Evolutionary conservation across 2,329 filamentous ascomycete species (phyloP).

Genomic region (Sarocladium brachiariae): DNA sequence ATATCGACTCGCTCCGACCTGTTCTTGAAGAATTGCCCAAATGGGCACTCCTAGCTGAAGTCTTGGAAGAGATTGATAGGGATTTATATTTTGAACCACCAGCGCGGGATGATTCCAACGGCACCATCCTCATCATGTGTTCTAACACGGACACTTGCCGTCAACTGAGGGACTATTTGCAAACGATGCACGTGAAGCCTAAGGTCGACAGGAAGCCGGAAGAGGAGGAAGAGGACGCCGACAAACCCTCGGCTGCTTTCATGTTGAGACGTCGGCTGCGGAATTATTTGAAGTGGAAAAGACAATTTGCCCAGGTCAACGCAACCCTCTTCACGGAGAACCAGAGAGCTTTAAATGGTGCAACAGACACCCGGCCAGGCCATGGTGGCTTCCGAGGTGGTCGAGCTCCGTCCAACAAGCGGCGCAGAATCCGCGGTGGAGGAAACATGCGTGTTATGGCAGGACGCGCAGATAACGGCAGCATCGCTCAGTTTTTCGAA

Average conservation of each 20-base stretch:
- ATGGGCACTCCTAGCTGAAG: slow-evolving; percentile 82
- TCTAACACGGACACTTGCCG: slow-evolving; percentile 77
- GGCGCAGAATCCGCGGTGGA: slow-evolving; percentile 76
- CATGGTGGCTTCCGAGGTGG: slow-evolving; percentile 46
- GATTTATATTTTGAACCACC: slow-evolving; percentile 79
- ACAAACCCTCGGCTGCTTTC: slow-evolving; percentile 66
- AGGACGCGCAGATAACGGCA: slow-evolving; percentile 64
- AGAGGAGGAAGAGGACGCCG: slow-evolving; percentile 42
- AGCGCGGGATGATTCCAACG: slow-evolving; percentile 75
- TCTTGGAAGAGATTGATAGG: slow-evolving; percentile 86
- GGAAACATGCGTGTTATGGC: slow-evolving; percentile 47
- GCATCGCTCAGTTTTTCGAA: slow-evolving; percentile 72
- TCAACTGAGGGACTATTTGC: slow-evolving; percentile 84
- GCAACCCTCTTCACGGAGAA: slow-evolving; percentile 72
- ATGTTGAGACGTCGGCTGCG: slow-evolving; percentile 88
- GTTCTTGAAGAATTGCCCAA: slow-evolving; percentile 93
- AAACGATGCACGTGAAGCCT: slow-evolving; percentile 76
- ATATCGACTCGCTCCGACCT: slow-evolving; percentile 60
- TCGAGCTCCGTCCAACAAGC: slow-evolving; percentile 70
- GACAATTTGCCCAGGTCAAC: slow-evolving; percentile 80
- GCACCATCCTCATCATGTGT: slow-evolving; percentile 95
- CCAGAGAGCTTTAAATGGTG: slow-evolving; percentile 65
- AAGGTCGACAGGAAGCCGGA: slow-evolving; percentile 30
- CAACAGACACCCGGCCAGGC: slow-evolving; percentile 48
- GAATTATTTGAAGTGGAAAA: slow-evolving; percentile 86